Evolutionary conservation across 208 protist genomes (phyloP).

Genomic region (Leishmania braziliensis): DNA sequence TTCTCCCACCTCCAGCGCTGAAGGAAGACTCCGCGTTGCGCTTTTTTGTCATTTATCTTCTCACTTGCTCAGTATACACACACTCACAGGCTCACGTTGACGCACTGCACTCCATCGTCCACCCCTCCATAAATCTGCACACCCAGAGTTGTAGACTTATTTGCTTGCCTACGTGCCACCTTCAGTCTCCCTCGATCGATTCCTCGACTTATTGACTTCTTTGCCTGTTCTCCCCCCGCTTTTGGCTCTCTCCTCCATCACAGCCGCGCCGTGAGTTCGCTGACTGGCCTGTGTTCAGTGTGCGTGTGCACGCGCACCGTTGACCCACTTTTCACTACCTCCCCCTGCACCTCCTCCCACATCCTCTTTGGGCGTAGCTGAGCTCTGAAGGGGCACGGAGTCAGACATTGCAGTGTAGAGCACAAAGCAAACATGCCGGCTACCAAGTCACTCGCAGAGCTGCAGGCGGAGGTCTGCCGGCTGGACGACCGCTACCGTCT

Average conservation of each 20-base stretch:
- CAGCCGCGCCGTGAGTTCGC: background rate
- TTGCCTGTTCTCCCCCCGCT: background rate
- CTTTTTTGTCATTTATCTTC: background rate
- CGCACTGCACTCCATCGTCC: background rate
- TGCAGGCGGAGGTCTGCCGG: constrained; percentile 79
- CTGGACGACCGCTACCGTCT: constrained; percentile 90
- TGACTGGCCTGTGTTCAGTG: background rate
- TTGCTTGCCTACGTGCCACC: background rate
- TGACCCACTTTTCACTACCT: constrained; percentile 1
- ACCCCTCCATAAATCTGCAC: background rate
- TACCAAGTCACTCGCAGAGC: constrained; percentile 56
- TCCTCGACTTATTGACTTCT: background rate
- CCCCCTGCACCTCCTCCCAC: background rate
- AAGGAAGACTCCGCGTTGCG: background rate
- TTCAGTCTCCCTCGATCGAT: background rate
- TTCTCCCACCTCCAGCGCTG: background rate
- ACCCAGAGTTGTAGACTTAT: background rate
- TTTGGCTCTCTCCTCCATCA: background rate
- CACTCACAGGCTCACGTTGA: background rate
- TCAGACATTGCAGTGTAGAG: background rate
- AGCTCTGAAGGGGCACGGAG: background rate
- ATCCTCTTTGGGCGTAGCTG: background rate
- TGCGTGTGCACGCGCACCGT: background rate
- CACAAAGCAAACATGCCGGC: constrained; percentile 22
- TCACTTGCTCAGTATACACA: background rate